Percentiles rank a stretch among this genome's conserved stretches.
phyloP scores from a whole-genome alignment of 2,329 filamentous ascomycete species.

The Hypoxylon sp. region DNA sequence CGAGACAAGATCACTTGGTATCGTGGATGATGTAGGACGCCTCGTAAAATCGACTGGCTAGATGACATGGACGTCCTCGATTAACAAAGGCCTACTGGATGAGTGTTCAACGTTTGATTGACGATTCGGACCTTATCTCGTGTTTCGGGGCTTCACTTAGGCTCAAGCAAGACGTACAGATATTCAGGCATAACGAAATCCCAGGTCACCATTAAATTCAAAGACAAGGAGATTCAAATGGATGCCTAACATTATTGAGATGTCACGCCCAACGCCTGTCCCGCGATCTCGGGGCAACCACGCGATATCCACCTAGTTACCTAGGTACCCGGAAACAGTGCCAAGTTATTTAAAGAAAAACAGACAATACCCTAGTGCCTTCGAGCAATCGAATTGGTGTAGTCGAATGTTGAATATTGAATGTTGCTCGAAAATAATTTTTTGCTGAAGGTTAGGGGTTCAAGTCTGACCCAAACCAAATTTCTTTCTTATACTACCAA shows the following conservation, averaged over 20 bases:
- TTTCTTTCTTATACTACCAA: no score
- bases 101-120: background rate
- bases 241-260: background rate
- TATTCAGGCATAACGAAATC: background rate
- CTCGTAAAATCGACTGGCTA: background rate
- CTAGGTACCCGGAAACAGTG: no score
- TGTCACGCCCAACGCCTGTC: no score
- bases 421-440: no score
- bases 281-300: no score
- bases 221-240: background rate
- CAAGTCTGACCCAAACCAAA: no score
- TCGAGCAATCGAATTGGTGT: no score
- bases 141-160: conserved; percentile 12
- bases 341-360: no score
- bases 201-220: background rate
- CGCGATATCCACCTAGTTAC: no score
- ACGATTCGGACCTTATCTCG: conserved; percentile 6
- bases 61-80: conserved; percentile 1
- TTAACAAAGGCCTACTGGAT: conserved; percentile 7
- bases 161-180: conserved; percentile 8
- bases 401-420: no score
- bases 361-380: no score
- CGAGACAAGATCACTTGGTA: conserved; percentile 5
- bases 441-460: no score
- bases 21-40: conserved; percentile 6